These are phyloP conservation scores for Zygoascus bituminiphila DNA, from an alignment of 805 yeast genomes.

Conservation along the genomic window DNA sequence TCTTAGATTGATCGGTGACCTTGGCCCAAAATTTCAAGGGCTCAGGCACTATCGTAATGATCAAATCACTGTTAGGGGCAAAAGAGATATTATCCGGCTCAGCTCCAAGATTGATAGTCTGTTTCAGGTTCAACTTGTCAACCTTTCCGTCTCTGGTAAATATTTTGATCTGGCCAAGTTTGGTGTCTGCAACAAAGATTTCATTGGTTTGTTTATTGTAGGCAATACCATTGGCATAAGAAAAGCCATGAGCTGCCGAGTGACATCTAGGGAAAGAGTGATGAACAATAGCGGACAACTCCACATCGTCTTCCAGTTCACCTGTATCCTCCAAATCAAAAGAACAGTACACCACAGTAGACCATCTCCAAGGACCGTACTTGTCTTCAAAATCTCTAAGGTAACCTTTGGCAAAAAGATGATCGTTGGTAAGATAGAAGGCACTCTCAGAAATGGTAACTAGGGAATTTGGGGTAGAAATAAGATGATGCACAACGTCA, in stretches of 20 bases:
- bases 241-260: background rate
- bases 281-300: background rate
- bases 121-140: background rate
- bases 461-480: constrained; percentile 7
- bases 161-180: background rate
- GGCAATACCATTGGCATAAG: constrained; percentile 2
- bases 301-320: background rate
- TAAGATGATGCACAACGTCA: constrained; percentile 4
- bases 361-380: constrained; percentile 11
- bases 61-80: background rate
- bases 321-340: background rate
- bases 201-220: background rate
- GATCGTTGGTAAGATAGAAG: constrained; percentile 10
- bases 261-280: background rate
- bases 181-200: background rate
- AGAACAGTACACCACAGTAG: constrained; percentile 6
- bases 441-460: constrained; percentile 1
- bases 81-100: background rate
- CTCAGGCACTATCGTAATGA: background rate
- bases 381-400: constrained; percentile 6
- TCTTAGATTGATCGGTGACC: background rate
- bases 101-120: background rate
- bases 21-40: background rate
- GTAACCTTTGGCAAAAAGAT: constrained; percentile 5
- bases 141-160: background rate